A percentile compares a stretch with the other conserved stretches of the same genome.
These are phyloP conservation scores for Stellera chamaejasme DNA, from an alignment of 345 rosid genomes.

Conservation along the genomic window DNA sequence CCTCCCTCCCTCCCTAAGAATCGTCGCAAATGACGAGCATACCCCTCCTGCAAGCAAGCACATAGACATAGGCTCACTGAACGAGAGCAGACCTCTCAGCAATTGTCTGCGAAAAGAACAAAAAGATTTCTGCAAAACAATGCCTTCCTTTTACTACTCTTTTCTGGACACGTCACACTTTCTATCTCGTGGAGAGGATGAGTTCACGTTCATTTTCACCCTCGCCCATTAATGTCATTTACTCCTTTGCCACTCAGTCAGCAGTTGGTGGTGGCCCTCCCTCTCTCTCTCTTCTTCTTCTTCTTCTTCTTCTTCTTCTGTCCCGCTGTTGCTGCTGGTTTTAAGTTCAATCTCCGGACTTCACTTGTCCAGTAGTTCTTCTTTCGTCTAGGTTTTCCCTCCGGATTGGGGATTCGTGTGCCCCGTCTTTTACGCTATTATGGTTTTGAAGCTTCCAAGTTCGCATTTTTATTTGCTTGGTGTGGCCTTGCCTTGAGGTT, in stretches of 20 bases:
- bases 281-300: conserved; percentile 2
- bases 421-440: conserved; percentile 45
- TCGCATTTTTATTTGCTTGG: conserved; percentile 6
- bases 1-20: conserved; percentile 20
- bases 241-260: conserved; percentile 39
- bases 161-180: conserved; percentile 6
- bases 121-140: conserved; percentile 18
- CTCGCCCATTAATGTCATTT: conserved; percentile 38
- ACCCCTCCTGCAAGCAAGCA: conserved; percentile 7
- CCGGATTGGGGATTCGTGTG: conserved; percentile 23
- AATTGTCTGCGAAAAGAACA: conserved; percentile 28
- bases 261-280: neutral
- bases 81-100: conserved; percentile 40
- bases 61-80: conserved; percentile 29
- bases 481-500: too few species aligned
- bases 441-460: conserved; percentile 29
- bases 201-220: conserved; percentile 20
- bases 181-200: conserved; percentile 9
- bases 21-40: conserved; percentile 28
- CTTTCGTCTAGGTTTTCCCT: neutral
- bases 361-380: neutral
- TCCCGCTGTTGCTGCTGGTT: neutral
- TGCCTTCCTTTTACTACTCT: conserved; percentile 1
- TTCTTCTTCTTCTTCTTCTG: neutral
- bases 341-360: conserved; percentile 20